phyloP scores from a whole-genome alignment of 345 rosid species.

The Cochlearia excelsa region DNA sequence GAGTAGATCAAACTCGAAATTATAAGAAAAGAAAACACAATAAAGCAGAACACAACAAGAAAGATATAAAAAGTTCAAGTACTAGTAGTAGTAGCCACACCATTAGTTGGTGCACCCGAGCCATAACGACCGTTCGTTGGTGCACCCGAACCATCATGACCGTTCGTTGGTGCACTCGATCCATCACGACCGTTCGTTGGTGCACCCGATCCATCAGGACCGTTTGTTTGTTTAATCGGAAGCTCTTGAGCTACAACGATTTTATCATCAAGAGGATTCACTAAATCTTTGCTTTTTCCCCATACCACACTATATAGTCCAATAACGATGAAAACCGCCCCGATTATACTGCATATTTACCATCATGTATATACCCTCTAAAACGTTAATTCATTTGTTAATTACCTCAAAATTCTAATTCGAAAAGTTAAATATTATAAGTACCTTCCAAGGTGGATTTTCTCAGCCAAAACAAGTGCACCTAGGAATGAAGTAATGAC shows the following conservation, averaged over 20 bases:
- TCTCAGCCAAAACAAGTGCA: constrained; percentile 60
- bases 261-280: constrained; percentile 33
- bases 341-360: constrained; percentile 55
- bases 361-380: neutral
- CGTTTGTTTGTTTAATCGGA: constrained; percentile 40
- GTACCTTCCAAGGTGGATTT: constrained; percentile 78
- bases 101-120: neutral
- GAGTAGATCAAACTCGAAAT: too few species aligned
- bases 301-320: constrained; percentile 84
- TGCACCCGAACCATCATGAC: too few species aligned
- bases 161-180: neutral
- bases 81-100: constrained; percentile 23
- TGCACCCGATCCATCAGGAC: constrained; percentile 24
- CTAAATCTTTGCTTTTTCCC: constrained; percentile 79
- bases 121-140: too few species aligned
- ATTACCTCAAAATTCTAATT: too few species aligned
- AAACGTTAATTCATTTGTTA: too few species aligned
- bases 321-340: constrained; percentile 66
- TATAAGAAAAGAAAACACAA: too few species aligned
- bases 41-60: too few species aligned
- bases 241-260: constrained; percentile 40
- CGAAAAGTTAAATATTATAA: neutral
- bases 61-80: neutral
- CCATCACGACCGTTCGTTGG: constrained; percentile 28
- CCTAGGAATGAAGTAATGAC: constrained; percentile 75